These are phyloP conservation scores for Dendrobium nobile DNA, from an alignment of 106 monocot species.

Conservation along the genomic window DNA sequence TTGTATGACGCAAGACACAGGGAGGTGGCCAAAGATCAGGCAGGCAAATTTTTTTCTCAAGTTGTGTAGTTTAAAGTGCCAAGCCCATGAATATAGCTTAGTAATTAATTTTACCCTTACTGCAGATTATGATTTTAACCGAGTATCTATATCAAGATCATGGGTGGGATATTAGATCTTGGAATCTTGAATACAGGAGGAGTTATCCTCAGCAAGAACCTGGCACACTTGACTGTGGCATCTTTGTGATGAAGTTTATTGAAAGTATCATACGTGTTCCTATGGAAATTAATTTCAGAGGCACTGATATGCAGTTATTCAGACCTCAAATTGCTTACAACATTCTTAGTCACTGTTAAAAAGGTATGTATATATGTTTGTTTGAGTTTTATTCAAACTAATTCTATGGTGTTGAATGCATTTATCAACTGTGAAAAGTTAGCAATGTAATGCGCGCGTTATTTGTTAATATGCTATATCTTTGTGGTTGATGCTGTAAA, in stretches of 20 bases:
- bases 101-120: background rate
- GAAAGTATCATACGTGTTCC: constrained; percentile 2
- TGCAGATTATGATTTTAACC: constrained; percentile 5
- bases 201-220: constrained; percentile 7
- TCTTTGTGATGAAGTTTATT: constrained; percentile 10
- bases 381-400: background rate
- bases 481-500: no score
- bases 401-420: background rate
- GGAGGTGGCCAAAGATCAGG: constrained; percentile 5
- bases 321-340: constrained; percentile 6
- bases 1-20: constrained; percentile 7
- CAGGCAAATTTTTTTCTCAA: background rate
- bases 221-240: constrained; percentile 4
- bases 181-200: constrained; percentile 2
- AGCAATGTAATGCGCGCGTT: background rate
- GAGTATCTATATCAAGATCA: constrained; percentile 1
- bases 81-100: background rate
- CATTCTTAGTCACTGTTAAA: background rate
- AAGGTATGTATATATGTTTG: background rate
- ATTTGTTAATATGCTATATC: no score
- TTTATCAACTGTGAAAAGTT: background rate
- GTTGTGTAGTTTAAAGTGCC: background rate
- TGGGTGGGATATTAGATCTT: constrained; percentile 8
- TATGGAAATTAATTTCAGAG: background rate
- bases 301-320: background rate